Evolutionary conservation across 192 early-diverging fungal genomes (phyloP), one percentile per base, ranked within the genome.

Genomic region (Backusella luteola): DNA sequence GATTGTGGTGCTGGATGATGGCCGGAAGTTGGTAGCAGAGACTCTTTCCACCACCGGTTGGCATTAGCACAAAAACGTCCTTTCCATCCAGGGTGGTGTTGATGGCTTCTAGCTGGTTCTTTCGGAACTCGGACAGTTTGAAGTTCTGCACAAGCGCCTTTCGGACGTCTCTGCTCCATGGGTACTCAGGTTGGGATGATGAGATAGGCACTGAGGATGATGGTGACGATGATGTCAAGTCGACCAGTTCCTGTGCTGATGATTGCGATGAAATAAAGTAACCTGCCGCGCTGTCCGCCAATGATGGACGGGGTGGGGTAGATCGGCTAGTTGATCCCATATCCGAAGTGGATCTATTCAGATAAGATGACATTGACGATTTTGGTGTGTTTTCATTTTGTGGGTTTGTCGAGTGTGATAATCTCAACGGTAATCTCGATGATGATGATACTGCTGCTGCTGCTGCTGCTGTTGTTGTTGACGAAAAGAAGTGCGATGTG

Each of bases 31-130:
- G 96, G 79, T 97, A 99, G 81, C 97, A 99, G 19, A 99, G 85
- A 73, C 92, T 94, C 80, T 99, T 99, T 2, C 97, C 97, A 0
- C 96, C 96, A 49, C 97, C 97, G 1, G 97, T 99, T 0, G 97
- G 97, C 97, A 99, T 99, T n/a, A 99, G 86, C 38, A 99, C 93
- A 84, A 99, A 95, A 7, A 91, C 90, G 74, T 99, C 97, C 59
- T 90, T 84, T 6, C 94, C 96, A 15, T 83, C 75, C 6, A 98
- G 76, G 0, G 95, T 93, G 1, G 94, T 90, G 78, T 98, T 95
- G 77, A 99, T 96, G 1, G 93, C 95, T 34, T 93, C 93, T 11
- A 94, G 78, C 79, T 99, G 97, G 73, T 97, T 93, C 15, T 87
- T 83, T 21, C 96, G 89, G 75, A 99, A 99, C 1, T 87, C 85